A percentile compares a stretch with the other conserved stretches of the same genome.
phyloP scores from a whole-genome alignment of 169 alveolate species.

The Cryptosporidium sp. region DNA sequence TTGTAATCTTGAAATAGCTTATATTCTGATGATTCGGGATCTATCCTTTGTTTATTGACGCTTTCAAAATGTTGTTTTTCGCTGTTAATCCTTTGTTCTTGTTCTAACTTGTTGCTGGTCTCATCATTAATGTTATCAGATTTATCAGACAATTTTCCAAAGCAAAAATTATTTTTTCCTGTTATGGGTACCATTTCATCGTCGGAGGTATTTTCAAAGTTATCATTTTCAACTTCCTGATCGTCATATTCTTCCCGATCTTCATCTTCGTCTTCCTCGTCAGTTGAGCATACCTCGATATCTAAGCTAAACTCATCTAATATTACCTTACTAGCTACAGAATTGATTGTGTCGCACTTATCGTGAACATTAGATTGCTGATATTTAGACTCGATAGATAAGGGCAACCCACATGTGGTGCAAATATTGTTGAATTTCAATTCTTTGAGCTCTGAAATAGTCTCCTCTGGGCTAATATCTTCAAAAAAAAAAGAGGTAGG shows the following conservation, averaged over 20 bases:
- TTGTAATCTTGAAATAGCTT: slow-evolving; percentile 27
- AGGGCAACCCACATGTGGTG: slow-evolving; percentile 44
- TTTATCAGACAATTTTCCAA: background rate
- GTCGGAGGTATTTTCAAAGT: background rate
- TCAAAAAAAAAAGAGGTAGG: slow-evolving; percentile 10
- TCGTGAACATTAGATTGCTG: slow-evolving; percentile 13
- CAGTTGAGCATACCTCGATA: slow-evolving; percentile 53
- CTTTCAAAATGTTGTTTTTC: slow-evolving; percentile 20
- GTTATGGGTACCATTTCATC: background rate
- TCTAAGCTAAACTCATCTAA: slow-evolving; percentile 45
- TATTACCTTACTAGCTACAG: background rate
- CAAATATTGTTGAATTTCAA: background rate
- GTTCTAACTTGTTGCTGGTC: background rate
- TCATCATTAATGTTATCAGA: background rate
- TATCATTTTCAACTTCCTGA: slow-evolving; percentile 2
- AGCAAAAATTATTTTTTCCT: background rate
- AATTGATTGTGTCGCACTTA: background rate
- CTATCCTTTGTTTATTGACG: background rate
- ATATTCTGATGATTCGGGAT: slow-evolving; percentile 33
- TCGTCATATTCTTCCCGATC: slow-evolving; percentile 34
- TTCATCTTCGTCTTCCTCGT: slow-evolving; percentile 17
- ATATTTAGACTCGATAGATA: background rate
- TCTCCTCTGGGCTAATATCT: background rate
- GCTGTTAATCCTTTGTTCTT: background rate
- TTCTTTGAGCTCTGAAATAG: background rate